A percentile compares a stretch with the other conserved stretches of the same genome.
These are phyloP conservation scores for Fraxinus platypoda DNA, from an alignment of 305 asterid species.

Conservation along the genomic window DNA sequence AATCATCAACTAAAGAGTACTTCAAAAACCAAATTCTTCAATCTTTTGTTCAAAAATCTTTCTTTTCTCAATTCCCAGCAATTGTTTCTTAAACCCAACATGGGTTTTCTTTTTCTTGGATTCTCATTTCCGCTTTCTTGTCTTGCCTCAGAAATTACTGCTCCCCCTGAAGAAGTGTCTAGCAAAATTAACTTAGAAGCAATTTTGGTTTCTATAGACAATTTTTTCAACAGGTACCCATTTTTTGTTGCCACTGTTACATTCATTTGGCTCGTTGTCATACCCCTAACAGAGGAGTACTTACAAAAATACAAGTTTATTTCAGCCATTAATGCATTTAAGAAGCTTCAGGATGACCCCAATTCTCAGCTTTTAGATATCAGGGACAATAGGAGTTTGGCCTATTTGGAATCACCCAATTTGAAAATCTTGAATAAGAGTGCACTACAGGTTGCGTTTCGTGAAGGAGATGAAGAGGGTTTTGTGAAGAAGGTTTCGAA, in stretches of 20 bases:
- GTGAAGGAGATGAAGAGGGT: conserved; percentile 69
- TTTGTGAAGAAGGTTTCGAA: conserved; percentile 61
- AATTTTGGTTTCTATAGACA: conserved; percentile 68
- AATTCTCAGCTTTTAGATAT: conserved; percentile 68
- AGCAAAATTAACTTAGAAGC: conserved; percentile 68
- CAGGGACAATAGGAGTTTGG: conserved; percentile 69
- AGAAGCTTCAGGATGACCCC: conserved; percentile 75
- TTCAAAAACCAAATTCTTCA: conserved; percentile 17
- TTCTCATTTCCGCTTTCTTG: conserved; percentile 54
- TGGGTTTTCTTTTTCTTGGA: conserved; percentile 38
- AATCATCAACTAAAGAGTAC: conserved; percentile 20
- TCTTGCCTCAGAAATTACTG: conserved; percentile 54
- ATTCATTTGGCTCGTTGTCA: conserved; percentile 74
- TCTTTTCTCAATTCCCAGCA: conserved; percentile 23
- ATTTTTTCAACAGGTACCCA: conserved; percentile 69
- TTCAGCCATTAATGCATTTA: conserved; percentile 79
- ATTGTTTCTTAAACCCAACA: conserved; percentile 30
- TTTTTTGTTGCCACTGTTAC: conserved; percentile 73
- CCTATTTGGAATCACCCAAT: conserved; percentile 63
- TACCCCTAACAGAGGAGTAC: conserved; percentile 67
- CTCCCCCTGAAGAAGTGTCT: conserved; percentile 46
- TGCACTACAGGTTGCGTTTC: conserved; percentile 61
- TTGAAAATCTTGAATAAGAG: conserved; percentile 66
- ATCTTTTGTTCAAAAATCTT: conserved; percentile 1
- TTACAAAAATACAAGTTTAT: conserved; percentile 65